These are phyloP conservation scores for Citrus maxima DNA, from an alignment of 345 rosid genomes.

Conservation along the genomic window DNA sequence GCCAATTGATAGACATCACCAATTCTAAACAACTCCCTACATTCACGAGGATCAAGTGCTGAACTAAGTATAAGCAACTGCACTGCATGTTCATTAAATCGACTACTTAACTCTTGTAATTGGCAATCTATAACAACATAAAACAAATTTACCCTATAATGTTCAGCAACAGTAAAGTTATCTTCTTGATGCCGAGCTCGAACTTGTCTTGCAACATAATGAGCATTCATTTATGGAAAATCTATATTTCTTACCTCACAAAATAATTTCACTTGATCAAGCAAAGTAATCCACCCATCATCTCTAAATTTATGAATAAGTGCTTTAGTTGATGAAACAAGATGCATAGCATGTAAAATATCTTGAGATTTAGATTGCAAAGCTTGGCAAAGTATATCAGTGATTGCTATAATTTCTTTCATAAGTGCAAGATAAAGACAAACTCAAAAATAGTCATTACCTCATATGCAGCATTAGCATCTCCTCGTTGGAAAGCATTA, in stretches of 20 bases:
- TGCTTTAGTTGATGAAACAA: not conserved
- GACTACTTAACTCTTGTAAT: not conserved
- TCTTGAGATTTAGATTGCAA: not conserved
- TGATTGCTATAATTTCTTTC: not conserved
- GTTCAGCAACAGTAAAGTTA: no score
- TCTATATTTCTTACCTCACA: not conserved
- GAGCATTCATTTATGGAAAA: not conserved
- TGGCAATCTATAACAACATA: not conserved
- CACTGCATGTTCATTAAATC: no score
- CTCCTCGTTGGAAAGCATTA: not conserved
- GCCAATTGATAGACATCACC: not conserved
- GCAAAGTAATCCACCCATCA: not conserved
- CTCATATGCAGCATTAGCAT: not conserved
- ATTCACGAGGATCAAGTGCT: no score
- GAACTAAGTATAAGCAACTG: not conserved
- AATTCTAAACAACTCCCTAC: no score
- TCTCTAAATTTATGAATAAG: not conserved
- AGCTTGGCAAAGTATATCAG: not conserved
- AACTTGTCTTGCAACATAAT: not conserved
- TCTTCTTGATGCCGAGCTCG: not conserved
- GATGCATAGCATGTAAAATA: not conserved
- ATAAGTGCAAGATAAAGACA: not conserved
- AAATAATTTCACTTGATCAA: not conserved
- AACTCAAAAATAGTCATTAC: not conserved
- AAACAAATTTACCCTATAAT: not conserved